Evolutionary conservation across 2,329 filamentous ascomycete species (phyloP), one percentile per base, ranked within the genome.

Genomic region (Colletotrichum shisoi): DNA sequence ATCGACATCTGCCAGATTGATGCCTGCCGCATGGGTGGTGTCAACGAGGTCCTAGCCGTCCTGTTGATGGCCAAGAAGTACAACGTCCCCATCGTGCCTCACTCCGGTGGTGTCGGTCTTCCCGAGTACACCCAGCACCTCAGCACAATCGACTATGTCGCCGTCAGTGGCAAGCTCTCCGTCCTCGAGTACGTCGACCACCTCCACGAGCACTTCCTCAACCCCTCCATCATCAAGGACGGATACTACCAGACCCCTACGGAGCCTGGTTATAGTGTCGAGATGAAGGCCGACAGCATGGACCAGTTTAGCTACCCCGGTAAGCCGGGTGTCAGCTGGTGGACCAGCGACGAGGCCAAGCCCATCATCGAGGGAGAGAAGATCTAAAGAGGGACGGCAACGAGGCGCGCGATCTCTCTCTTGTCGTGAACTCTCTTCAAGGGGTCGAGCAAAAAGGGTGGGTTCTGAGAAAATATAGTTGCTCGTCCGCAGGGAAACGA

Each of bases 41-140:
- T 96, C 52, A 96, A 96, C 79, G 93, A 97, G 80, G 93, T 94
- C 31, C 84, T 97, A 27, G 93, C 93, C n/a, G 93, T 97, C 46
- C 80, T 97, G 42, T 85, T 97, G 49, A 90, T 97, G 81, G 93
- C 93, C 19, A 89, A 87, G 75, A 93, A 93, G 81, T 89, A 88
- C 76, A 84, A 84, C 59, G 85, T 96, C 3, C 93, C 93, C 15
- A 90, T 96, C 71, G 93, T 97, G 6, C 93, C 94, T 1, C 93
- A 97, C 80, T 92, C 89, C 0, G 93, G 94, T 21, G 93, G 93
- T 71, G 93, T 97, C 2, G 94, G 93, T 6, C 83, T 97, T 70
- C 93, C 93, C 44, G 94, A 97, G 79, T 97, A 97, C 81, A 97
- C 94, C 0, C 92, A 96, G 82, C 93, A 97, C 79, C 80, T 97